Base-by-base conservation (phyloP, 2,329 filamentous ascomycete species). In the Fusarium sp. region DNA sequence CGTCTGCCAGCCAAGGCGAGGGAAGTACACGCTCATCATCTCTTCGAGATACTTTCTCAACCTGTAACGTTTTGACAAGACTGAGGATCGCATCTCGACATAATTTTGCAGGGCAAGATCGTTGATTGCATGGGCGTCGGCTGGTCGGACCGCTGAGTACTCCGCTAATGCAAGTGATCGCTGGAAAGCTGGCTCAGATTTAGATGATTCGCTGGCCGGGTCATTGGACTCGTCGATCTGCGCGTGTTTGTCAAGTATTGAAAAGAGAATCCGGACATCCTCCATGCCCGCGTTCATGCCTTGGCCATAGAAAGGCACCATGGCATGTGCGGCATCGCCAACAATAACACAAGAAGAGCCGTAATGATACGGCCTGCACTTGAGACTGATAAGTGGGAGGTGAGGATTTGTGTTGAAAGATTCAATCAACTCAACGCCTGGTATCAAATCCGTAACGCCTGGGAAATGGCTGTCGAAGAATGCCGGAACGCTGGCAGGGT, bases 231-330 rank as follows among this genome's bases (percentile, higher is more conserved):
- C 85, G 26, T 82, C 78, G 12, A 83, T 77, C 41, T 81, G 82
- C 4, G 87, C 84, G 74, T 95, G 87, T 75, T 89, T 89, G 82
- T 98, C 95, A 3, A 98, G 86, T 48, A 93, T 87, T 2, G 91
- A 90, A 82, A 98, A 99, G 2, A 99, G 89, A 10, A 97, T 91
- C 13, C 93, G 91, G 18, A 99, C 95, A 78, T 98, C 96, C 84
- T 99, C 96, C 47, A 99, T 89, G 1, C 96, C 96, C 1, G 96
- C 93, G 79, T 99, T 99, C 91, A 99, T 97, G 42, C 96, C 96
- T 82, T 99, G 96, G 0, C 96, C 96, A 82, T 98, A 99, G 83
- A 99, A 99, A 0, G 96, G 96, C 0, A 99, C 95, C 92, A 99
- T 98, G 65, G 97, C 96, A 81, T 99, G 96, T 0, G 96, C 95